Conservation (phyloP, 2,329 filamentous ascomycete species). For the Metarhizium guizhouense region DNA sequence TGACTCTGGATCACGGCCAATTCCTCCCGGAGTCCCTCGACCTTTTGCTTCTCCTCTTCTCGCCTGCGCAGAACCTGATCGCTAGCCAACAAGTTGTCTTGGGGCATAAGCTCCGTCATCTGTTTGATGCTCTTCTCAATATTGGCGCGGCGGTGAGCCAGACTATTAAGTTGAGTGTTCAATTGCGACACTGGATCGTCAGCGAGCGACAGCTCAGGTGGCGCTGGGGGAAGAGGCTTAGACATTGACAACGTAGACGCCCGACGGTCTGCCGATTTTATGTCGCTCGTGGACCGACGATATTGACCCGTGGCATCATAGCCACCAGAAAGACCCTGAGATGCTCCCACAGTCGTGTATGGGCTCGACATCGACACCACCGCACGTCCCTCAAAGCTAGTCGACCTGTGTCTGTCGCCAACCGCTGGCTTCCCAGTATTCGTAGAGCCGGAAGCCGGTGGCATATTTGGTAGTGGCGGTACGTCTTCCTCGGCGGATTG, state of each 20-base stretch:
- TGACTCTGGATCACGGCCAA: conserved; percentile 65
- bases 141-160: conserved; percentile 61
- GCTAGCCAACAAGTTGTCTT: conserved; percentile 58
- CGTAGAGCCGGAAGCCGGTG: conserved; percentile 19
- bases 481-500: conserved; percentile 15
- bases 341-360: not conserved
- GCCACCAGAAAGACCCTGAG: not conserved
- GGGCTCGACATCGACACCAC: conserved; percentile 19
- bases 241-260: conserved; percentile 29
- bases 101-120: conserved; percentile 70
- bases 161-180: conserved; percentile 54
- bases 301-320: not conserved
- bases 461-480: conserved; percentile 15
- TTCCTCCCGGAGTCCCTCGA: conserved; percentile 56
- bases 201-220: conserved; percentile 46
- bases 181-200: conserved; percentile 59
- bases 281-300: conserved; percentile 3
- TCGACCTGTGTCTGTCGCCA: conserved; percentile 13
- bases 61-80: conserved; percentile 51
- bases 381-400: conserved; percentile 16
- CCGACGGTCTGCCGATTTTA: conserved; percentile 11
- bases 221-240: conserved; percentile 54
- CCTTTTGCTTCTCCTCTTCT: conserved; percentile 52
- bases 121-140: conserved; percentile 65
- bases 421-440: conserved; percentile 22